Base-by-base conservation (phyloP, 2,329 filamentous ascomycete genomes). In the Tolypocladium endophyticum region DNA sequence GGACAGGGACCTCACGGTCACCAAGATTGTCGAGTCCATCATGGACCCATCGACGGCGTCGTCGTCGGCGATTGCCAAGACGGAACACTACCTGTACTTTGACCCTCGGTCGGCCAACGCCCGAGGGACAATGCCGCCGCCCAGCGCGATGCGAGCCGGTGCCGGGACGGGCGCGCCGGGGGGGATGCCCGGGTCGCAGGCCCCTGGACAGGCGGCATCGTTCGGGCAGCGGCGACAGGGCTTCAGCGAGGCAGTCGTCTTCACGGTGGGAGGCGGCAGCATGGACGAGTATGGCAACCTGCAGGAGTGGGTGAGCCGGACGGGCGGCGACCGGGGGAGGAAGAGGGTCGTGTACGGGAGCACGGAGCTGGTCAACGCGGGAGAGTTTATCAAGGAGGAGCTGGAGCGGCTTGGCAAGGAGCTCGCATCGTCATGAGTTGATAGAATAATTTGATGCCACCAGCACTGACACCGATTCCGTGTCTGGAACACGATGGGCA, bases 281-380 rank as follows among this genome's bases (percentile, higher is more conserved):
- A 97, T 99, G 90, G 94, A 99, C 67, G 94, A 99, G 73, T 99
- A 97, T 71, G 93, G 92, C 25, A 99, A 99, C 73, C 73, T 99
- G 71, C 91, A 96, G 71, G 94, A 97, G 70, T 99, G 94, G 94
- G 91, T 93, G 6, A 86, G 85, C 72, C 82, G 93, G 64, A 92
- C 90, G 4, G 79, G 81, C 55, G 85, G 85, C 18, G 82, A 84
- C 59, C 82, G 85, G 11, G 81, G 84, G 28, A 88, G 85, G 72
- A 88, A 90, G 74, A 82, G 92, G 64, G 89, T 99, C 12, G 89
- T 97, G 1, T 99, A 99, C 73, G 94, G 94, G 23, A 96, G 92
- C 70, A 99, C 94, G 18, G 93, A 90, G 71, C 78, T 91, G 71
- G 77, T 89, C 62, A 89, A 86, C 67, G 87, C 87, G 1, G 78